Base-by-base conservation (phyloP, 306 rosid species). In the Oxytropis ochrocephala region DNA sequence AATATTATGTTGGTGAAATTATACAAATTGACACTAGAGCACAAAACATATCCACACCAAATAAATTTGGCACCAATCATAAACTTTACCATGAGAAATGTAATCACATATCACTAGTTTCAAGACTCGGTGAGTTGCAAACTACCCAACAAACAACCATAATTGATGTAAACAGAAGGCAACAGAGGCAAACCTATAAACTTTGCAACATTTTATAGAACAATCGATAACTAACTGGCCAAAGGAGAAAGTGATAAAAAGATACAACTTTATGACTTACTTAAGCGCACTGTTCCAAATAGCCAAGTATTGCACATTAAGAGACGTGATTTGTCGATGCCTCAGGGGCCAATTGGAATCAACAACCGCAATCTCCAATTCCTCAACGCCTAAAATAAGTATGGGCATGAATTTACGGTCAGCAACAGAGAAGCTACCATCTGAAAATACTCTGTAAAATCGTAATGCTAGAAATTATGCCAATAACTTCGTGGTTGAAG, bases 321-420 rank as follows among this genome's bases (percentile, higher is more conserved):
- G 77, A 54, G 86, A 82, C 70, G 81, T 81, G 67, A 93, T 93
- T 50, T 64, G 75, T 77, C 75, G 71, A 36, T 85, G 91, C 75
- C 81, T 88, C 65, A 82, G 52, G 16, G 90, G 63, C 98, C 96
- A 93, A 71, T 79, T 58, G 64, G 84, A 64, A 69, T 86, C 98
- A 71, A 79, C 82, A 81, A 86, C 78, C 9, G 72, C 88, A 71
- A 93, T 76, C 85, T 85, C 82, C 82, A 93, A 69, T 71, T 93
- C 89, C 78, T 88, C 96, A 30, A 85, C 67, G 72, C 96, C 98
- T 93, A 74, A 50, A 47, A 69, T 7, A 78, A 51, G 75, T 72
- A 79, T 12, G 57, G 36, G 47, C 10, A 74, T 35, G 55, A 65
- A 55, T 39, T 53, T 72, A 80, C 4, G 48, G 75, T 75, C 74